These are phyloP conservation scores for Curvularia lunata DNA, from an alignment of 2,329 filamentous ascomycete species.

Conservation along the genomic window DNA sequence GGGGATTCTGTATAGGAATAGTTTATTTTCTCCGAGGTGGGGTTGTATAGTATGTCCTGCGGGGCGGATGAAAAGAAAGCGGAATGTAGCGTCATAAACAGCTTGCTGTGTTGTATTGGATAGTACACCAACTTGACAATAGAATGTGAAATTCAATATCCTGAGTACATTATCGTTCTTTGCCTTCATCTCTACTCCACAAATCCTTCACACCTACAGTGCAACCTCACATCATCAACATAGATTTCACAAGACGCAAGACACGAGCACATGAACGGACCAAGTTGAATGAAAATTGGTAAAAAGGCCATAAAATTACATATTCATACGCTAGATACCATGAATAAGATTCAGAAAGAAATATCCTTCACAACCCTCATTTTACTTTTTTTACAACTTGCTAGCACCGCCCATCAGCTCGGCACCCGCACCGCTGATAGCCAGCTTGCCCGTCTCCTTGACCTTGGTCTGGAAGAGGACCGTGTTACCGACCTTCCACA, in stretches of 20 bases:
- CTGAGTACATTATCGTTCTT: neutral
- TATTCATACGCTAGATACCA: slow-evolving; percentile 5
- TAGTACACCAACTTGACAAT: too few relatives aligned
- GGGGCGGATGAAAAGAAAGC: neutral
- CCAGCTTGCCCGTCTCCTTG: slow-evolving; percentile 90
- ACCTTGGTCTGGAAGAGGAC: slow-evolving; percentile 87
- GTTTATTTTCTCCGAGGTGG: neutral
- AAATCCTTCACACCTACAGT: neutral
- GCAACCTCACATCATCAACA: neutral
- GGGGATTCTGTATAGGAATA: neutral
- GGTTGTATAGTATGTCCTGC: neutral
- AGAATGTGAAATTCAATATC: neutral
- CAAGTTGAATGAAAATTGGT: neutral
- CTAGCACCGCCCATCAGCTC: slow-evolving; percentile 67
- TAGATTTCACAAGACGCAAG: neutral
- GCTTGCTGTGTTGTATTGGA: too few relatives aligned
- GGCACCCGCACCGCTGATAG: slow-evolving; percentile 79
- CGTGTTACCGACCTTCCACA: slow-evolving; percentile 86
- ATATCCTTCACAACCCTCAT: neutral
- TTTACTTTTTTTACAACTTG: slow-evolving; percentile 41
- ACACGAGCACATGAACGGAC: neutral
- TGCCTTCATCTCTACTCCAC: neutral
- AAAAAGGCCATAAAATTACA: slow-evolving; percentile 6
- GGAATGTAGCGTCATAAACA: too few relatives aligned
- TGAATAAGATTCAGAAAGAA: neutral